Evolutionary conservation across 257 asterid species (phyloP).

Genomic region (Galeopsis tetrahit): DNA sequence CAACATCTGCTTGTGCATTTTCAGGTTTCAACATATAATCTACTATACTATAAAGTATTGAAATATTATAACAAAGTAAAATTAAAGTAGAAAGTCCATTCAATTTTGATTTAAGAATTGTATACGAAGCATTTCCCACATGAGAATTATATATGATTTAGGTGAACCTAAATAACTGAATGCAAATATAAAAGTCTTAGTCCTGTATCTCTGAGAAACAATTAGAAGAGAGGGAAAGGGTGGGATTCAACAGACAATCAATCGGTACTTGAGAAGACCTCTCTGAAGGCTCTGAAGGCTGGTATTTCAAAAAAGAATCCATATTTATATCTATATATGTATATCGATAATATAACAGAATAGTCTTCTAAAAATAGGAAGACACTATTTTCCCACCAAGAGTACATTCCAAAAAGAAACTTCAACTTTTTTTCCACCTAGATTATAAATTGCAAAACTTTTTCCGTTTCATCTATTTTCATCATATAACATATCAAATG

Average conservation of each 20-base stretch:
- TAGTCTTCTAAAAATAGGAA: too few relatives aligned
- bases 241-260: background rate
- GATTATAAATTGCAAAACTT: too few relatives aligned
- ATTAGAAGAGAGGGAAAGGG: background rate
- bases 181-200: constrained; percentile 20
- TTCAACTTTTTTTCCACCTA: too few relatives aligned
- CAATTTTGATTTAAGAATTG: constrained; percentile 9
- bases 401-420: too few relatives aligned
- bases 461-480: too few relatives aligned
- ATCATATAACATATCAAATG: too few relatives aligned
- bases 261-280: constrained; percentile 8
- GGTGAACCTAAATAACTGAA: constrained; percentile 1
- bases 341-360: too few relatives aligned
- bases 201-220: constrained; percentile 17
- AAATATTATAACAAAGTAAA: constrained; percentile 11
- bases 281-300: constrained; percentile 2
- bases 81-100: constrained; percentile 14
- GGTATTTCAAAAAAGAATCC: background rate
- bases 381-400: too few relatives aligned
- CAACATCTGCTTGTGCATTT: constrained; percentile 25
- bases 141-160: constrained; percentile 15
- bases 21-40: constrained; percentile 14
- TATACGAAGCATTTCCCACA: background rate
- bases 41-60: background rate
- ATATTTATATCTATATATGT: too few relatives aligned